These are phyloP conservation scores for Fusarium sp. DNA, from an alignment of 2,329 filamentous ascomycete genomes.

Conservation along the genomic window DNA sequence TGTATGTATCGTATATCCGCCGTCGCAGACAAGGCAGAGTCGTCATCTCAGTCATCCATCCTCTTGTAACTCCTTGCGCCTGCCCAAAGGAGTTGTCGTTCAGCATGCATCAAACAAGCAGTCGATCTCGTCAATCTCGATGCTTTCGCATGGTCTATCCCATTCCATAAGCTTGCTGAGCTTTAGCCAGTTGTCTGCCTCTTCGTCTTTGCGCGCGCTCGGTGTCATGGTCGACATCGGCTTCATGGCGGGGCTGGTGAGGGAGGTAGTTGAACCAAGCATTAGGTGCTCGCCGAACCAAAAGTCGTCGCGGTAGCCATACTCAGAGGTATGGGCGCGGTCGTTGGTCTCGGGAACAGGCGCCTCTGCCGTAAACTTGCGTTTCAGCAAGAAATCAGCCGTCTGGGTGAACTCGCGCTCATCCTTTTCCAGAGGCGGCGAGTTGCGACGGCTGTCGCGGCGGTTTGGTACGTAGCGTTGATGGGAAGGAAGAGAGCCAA, in stretches of 20 bases:
- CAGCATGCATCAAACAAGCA: conserved; percentile 83
- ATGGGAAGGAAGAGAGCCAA: conserved; percentile 71
- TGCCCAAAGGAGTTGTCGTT: conserved; percentile 41
- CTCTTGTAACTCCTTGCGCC: conserved; percentile 38
- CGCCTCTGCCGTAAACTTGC: conserved; percentile 65
- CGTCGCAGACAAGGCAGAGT: conserved; percentile 43
- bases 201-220: conserved; percentile 53
- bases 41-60: conserved; percentile 40
- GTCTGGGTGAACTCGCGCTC: conserved; percentile 98
- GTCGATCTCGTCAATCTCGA: conserved; percentile 94
- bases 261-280: conserved; percentile 56
- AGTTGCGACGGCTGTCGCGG: conserved; percentile 72
- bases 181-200: conserved; percentile 56
- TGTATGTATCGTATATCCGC: conserved; percentile 41
- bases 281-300: conserved; percentile 64
- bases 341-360: conserved; percentile 47
- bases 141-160: conserved; percentile 84
- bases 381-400: conserved; percentile 82
- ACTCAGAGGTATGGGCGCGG: conserved; percentile 49
- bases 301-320: conserved; percentile 60
- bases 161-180: conserved; percentile 61
- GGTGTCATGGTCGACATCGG: conserved; percentile 46
- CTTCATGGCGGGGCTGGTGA: conserved; percentile 67
- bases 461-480: conserved; percentile 53
- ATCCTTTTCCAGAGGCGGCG: conserved; percentile 91